Percentiles rank a stretch among this genome's conserved stretches.
phyloP scores from a whole-genome alignment of 164 flowering plant genomes.

The Nymphaea thermarum region DNA sequence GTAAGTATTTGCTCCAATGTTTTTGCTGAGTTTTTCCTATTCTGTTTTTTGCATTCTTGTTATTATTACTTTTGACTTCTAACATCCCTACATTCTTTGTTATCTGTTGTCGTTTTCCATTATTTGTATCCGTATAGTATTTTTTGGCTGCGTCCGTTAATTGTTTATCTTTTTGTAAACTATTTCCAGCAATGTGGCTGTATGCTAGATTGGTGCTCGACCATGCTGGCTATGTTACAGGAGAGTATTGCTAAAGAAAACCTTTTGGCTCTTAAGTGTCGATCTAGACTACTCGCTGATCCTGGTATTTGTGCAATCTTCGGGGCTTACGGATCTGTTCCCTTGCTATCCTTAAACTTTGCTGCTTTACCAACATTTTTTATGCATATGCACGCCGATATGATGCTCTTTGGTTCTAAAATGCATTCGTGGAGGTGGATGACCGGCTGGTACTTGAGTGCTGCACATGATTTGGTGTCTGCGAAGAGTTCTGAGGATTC shows the following conservation, averaged over 20 bases:
- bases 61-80: neutral
- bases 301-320: conserved; percentile 46
- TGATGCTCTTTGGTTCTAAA: neutral
- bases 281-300: neutral
- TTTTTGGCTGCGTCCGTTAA: neutral
- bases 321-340: conserved; percentile 23
- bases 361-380: conserved; percentile 55
- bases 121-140: neutral
- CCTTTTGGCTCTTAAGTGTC: conserved; percentile 7
- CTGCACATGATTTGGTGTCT: neutral
- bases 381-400: conserved; percentile 28
- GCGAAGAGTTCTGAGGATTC: neutral
- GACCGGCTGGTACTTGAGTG: neutral
- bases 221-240: neutral
- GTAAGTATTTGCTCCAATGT: neutral
- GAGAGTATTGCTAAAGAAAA: conserved; percentile 22
- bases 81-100: neutral
- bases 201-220: neutral
- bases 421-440: neutral
- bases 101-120: neutral
- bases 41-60: neutral
- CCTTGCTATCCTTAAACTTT: conserved; percentile 46
- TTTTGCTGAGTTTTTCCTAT: too few relatives aligned
- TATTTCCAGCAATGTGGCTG: neutral
- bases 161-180: neutral